Base-by-base conservation (phyloP, 2,329 filamentous ascomycete species). In the Pyrenophora tritici-repentis region DNA sequence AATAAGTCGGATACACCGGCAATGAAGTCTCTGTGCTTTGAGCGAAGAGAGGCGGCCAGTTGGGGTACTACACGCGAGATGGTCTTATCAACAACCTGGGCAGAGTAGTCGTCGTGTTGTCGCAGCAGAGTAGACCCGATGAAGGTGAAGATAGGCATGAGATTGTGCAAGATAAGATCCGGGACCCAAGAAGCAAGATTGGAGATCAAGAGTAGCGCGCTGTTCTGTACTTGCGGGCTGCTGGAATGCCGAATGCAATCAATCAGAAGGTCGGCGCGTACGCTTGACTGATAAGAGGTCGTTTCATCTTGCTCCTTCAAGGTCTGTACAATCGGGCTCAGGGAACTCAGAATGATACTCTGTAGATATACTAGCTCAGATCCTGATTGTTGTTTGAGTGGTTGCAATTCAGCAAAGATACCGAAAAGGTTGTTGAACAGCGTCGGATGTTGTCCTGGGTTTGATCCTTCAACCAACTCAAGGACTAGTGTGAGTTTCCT, bases 81-180 rank as follows among this genome's bases (percentile, higher is more conserved):
- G 1, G 94, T 97, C 78, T 85, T 91, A 65, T 95, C 91, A 50
- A 97, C 93, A 26, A 99, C 93, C 71, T 96, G 90, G 10, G 92
- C 91, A 17, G 94, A 97, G 76, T 97, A 97, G 63, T 97, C 93
- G 65, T 99, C 95, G 63, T 90, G 91, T 75, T 97, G 93, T 41
- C 90, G 87, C 42, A 99, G 82, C 16, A 97, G 87, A 3, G 90
- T 96, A 36, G 88, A 89, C 35, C 93, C 91, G 87, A 97, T 97
- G 71, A 97, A 97, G 0, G 94, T 97, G 76, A 99, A 99, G 44
- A 99, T 93, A 10, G 94, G 94, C 94, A 99, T 99, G 46, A 99
- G 90, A 63, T 91, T 97, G 75, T 99, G 93, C 50, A 99, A 81
- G 3, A 99, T 90, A 40, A 96, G 79, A 71, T 96, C 92, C 0